Evolutionary conservation across 2,329 filamentous ascomycete genomes (phyloP), one percentile per base, ranked within the genome.

Genomic region (Penicillium expansum): DNA sequence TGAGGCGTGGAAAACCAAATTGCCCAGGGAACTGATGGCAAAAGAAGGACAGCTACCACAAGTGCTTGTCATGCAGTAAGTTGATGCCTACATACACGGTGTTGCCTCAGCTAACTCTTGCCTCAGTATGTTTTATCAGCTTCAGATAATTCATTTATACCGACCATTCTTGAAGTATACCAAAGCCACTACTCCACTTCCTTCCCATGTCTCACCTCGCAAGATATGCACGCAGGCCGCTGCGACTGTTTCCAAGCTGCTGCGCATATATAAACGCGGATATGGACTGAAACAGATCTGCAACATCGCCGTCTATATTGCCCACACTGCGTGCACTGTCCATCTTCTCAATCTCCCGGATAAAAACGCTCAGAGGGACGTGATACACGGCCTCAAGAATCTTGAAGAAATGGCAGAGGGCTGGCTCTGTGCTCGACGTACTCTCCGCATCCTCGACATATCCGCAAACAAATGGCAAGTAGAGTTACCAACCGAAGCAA

Each of bases 271-370:
- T 76, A 97, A 96, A 73, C 91, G 93, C 64, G 88, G 88, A 1
- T 95, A 96, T 73, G 91, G 93, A 10, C 77, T 97, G 13, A 86
- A 91, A 5, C 93, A 97, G 71, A 96, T 99, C 33, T 96, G 91
- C 76, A 97, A 97, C 69, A 91, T 97, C 66, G 92, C 90, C 3
- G 92, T 97, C 0, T 99, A 99, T 73, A 97, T 97, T 76, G 83
- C 90, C 0, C 93, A 97, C 72, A 94, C 91, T 5, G 92, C 94
- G 30, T 96, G 92, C 71, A 97, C 92, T 0, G 95, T 97, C 38
- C 94, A 97, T 68, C 79, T 99, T 20, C 85, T 99, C 35, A 97
- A 97, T 64, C 79, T 97, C 1, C 92, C 92, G 0, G 92, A 97
- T 65, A 96, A 94, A 76, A 94, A 90, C 30, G 91, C 94, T 5